Evolutionary conservation across 1,139 yeast species (phyloP).

Genomic region (Pichia sp.): DNA sequence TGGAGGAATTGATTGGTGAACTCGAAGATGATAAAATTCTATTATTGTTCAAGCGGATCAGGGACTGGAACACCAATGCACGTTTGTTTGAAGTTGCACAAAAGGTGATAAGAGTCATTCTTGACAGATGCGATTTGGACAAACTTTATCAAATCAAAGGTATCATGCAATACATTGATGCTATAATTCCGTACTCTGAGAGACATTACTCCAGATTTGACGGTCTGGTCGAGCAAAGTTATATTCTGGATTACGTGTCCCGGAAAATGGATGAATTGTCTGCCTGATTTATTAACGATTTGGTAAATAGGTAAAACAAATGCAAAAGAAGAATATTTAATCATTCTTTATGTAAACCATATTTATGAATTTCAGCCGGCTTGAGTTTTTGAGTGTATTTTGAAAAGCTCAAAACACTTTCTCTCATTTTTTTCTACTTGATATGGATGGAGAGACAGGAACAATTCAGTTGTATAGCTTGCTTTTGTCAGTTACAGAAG

Average conservation of each 20-base stretch:
- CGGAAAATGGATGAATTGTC: constrained; percentile 60
- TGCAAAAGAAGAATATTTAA: background rate
- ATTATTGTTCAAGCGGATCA: constrained; percentile 61
- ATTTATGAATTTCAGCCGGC: no score
- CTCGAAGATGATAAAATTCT: constrained; percentile 59
- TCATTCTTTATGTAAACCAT: background rate
- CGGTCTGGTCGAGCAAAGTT: constrained; percentile 79
- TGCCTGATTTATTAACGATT: constrained; percentile 9
- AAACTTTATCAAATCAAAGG: constrained; percentile 63
- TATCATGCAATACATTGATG: constrained; percentile 62
- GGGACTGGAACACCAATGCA: constrained; percentile 95
- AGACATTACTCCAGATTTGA: constrained; percentile 78
- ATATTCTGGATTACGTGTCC: constrained; percentile 76
- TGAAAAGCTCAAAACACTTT: no score
- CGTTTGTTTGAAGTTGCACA: constrained; percentile 79
- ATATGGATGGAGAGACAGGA: no score
- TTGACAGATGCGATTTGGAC: constrained; percentile 51
- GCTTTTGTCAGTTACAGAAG: no score
- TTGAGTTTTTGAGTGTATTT: no score
- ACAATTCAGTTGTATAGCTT: no score
- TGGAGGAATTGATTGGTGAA: constrained; percentile 60
- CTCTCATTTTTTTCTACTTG: no score
- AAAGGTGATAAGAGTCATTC: constrained; percentile 59
- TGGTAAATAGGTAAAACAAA: background rate
- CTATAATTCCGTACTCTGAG: constrained; percentile 78